phyloP scores from a whole-genome alignment of 352 stramenopile species.

The Globisporangium perplexum region DNA sequence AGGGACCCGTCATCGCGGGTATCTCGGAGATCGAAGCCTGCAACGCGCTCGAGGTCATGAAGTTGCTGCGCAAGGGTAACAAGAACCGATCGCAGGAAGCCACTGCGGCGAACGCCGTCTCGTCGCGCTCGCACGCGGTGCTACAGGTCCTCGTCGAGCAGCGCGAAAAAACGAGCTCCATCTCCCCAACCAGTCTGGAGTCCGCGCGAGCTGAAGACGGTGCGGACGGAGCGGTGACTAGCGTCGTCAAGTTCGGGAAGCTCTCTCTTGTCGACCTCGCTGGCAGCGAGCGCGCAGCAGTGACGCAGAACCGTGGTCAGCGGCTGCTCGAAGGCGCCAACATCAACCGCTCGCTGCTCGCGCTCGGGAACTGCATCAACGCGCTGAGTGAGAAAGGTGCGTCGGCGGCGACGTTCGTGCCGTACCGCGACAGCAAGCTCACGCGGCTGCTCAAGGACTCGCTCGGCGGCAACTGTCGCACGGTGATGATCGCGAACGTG shows the following conservation, averaged over 20 bases:
- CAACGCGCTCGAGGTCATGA: constrained; percentile 82
- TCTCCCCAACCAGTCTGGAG: constrained; percentile 13
- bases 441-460: constrained; percentile 88
- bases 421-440: constrained; percentile 88
- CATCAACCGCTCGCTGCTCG: constrained; percentile 90
- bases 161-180: constrained; percentile 25
- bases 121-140: constrained; percentile 87
- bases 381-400: constrained; percentile 77
- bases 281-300: constrained; percentile 85
- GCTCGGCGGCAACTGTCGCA: constrained; percentile 74
- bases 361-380: constrained; percentile 93
- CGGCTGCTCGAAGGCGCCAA: constrained; percentile 89
- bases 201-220: neutral
- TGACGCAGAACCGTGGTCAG: constrained; percentile 86
- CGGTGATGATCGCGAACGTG: constrained; percentile 93
- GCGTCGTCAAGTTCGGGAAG: constrained; percentile 80
- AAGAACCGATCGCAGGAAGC: constrained; percentile 84
- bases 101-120: constrained; percentile 85
- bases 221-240: constrained; percentile 8
- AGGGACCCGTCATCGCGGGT: constrained; percentile 75
- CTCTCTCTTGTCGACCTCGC: constrained; percentile 89
- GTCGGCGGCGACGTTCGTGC: constrained; percentile 55
- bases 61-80: constrained; percentile 81
- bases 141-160: constrained; percentile 84
- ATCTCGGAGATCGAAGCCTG: constrained; percentile 83